Evolutionary conservation across 345 rosid genomes (phyloP).

Genomic region (Eucalyptus curtisii): DNA sequence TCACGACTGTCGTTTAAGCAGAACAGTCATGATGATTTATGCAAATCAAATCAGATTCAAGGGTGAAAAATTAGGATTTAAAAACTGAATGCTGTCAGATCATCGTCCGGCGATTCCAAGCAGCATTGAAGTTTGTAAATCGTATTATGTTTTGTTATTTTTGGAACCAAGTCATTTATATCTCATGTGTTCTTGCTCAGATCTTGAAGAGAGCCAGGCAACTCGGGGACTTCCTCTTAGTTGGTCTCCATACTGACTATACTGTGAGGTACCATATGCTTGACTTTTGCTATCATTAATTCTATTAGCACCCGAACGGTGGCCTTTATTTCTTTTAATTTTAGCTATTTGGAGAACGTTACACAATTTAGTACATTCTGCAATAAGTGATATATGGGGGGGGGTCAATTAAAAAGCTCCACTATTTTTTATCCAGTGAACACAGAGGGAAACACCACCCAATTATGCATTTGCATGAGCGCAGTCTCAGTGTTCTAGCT

Average conservation of each 20-base stretch:
- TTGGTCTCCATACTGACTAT: constrained; percentile 81
- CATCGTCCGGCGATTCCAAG: not conserved
- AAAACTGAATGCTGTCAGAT: not conserved
- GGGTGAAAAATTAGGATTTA: not conserved
- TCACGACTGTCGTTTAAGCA: not conserved
- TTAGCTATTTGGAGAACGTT: not conserved
- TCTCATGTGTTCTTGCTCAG: constrained; percentile 15
- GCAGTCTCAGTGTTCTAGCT: constrained; percentile 81
- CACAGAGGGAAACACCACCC: constrained; percentile 63
- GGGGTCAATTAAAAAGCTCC: not conserved
- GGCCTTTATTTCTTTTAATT: not conserved
- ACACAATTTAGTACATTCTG: not conserved
- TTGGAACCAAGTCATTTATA: not conserved
- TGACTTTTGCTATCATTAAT: not conserved
- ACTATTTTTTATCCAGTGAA: constrained; percentile 34
- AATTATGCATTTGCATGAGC: constrained; percentile 89
- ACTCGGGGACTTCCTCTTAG: constrained; percentile 90
- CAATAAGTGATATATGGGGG: not conserved
- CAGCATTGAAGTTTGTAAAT: not conserved
- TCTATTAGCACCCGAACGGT: not conserved
- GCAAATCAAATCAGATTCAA: not conserved
- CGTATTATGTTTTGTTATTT: not conserved
- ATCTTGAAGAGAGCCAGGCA: constrained; percentile 81
- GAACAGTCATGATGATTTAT: not conserved
- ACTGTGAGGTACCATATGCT: constrained; percentile 60